Evolutionary conservation across 78 protist species (phyloP), one percentile per base, ranked within the genome.

Genomic region (Isochrysis galbana): DNA sequence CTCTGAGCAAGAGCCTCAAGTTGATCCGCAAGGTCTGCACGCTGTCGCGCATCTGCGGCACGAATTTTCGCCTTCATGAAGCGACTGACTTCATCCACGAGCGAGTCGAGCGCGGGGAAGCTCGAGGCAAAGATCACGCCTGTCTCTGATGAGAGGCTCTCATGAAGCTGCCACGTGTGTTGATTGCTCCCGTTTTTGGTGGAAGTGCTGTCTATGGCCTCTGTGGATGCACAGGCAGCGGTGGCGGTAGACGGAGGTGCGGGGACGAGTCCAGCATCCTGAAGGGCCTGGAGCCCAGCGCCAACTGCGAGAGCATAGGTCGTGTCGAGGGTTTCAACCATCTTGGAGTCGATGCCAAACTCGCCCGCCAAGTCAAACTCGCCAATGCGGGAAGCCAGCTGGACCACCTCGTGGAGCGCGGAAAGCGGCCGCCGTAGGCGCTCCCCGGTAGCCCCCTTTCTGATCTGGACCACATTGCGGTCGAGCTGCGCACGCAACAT

Each of bases 301-400:
- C 47, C 84, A 32, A 77, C 47, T 17, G 84, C 84, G 84, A 77
- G 84, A 19, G 84, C 84, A 29, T 77, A 77, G 29, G 84, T 77
- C 47, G 84, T 39, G 84, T 77, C 84, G 46, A 77, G 84, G 14
- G 84, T 77, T 29, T 77, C 84, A 46, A 77, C 84, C n/a, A 77
- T 77, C 47, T 19, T 17, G 34, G 44, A n/a, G 47, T 14, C 19
- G 84, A 77, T 32, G 32, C 84, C 84, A 39, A 39, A 77, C 46
- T 77, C 84, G 74, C 36, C 74, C 5, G 46, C 84, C 23, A 77
- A 29, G 19, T 77, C 84, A 46, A 77, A 77, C 47, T 39, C 5
- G 45, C 84, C 44, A 46, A 77, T 39, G 29, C 84, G 84, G n/a
- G 84, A 77, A 5, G 84, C 84, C n/a, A 77, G 45, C 47, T 77